Conservation (phyloP, 1,284 basidiomycete genomes). For the Cutaneotrichosporon cutaneum region DNA sequence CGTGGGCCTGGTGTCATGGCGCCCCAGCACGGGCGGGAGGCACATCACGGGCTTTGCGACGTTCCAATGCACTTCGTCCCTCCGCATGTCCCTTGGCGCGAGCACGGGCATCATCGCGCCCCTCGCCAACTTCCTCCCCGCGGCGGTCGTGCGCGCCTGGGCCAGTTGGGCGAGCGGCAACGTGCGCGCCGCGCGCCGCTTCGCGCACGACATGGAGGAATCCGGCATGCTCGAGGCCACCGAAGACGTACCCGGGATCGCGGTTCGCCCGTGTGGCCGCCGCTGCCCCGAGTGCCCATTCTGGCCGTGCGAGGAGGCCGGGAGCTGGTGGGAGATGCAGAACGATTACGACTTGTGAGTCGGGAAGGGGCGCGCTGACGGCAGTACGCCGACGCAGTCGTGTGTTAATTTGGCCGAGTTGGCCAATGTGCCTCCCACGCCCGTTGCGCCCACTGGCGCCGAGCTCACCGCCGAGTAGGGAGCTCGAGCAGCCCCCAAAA, state of each 20-base stretch:
- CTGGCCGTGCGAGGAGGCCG: neutral
- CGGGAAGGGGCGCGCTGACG: neutral
- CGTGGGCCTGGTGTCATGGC: conserved; percentile 3
- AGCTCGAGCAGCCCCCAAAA: neutral
- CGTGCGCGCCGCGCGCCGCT: neutral
- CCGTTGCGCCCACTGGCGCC: neutral
- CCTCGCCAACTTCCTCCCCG: neutral
- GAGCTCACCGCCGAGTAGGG: neutral
- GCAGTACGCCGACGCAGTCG: neutral
- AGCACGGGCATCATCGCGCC: neutral
- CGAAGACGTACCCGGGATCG: neutral
- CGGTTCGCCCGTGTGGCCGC: neutral
- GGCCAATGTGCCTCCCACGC: neutral
- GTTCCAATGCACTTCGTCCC: conserved; percentile 1
- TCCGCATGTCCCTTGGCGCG: neutral
- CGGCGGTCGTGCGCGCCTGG: neutral
- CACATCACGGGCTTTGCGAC: neutral
- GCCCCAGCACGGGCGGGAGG: neutral
- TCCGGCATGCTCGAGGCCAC: neutral
- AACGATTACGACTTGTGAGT: conserved; percentile 1
- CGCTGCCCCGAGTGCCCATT: neutral
- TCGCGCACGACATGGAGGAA: neutral
- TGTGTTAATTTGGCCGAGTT: neutral
- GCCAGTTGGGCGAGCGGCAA: neutral
- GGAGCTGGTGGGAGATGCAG: neutral